These are phyloP conservation scores for Parathielavia appendiculata DNA, from an alignment of 495 filamentous ascomycete species.

Conservation along the genomic window DNA sequence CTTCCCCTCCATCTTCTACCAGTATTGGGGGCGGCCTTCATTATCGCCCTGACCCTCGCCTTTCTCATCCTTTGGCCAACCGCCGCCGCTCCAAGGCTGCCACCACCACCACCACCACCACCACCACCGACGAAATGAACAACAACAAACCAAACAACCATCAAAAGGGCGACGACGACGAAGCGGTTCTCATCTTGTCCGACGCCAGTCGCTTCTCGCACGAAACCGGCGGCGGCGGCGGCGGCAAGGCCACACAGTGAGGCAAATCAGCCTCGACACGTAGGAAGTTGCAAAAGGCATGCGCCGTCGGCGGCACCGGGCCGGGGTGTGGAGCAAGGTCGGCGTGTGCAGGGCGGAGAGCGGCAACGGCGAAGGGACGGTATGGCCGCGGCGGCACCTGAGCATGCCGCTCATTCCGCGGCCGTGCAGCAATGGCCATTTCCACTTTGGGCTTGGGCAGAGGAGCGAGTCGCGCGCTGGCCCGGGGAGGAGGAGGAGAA, in stretches of 20 bases:
- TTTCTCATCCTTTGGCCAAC: slow-evolving; percentile 15
- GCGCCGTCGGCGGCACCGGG: background rate
- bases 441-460: slow-evolving; percentile 2
- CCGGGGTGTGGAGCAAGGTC: background rate
- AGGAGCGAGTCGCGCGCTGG: slow-evolving; percentile 4
- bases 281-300: slow-evolving; percentile 12
- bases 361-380: background rate
- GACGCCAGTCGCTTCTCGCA: background rate
- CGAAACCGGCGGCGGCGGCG: background rate
- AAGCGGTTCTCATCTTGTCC: background rate
- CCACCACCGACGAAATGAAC: too few species aligned
- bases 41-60: slow-evolving; percentile 8
- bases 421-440: slow-evolving; percentile 5
- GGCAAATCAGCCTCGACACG: background rate
- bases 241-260: background rate
- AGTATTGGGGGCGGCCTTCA: slow-evolving; percentile 13
- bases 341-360: background rate
- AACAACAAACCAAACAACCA: too few species aligned
- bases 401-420: slow-evolving; percentile 8
- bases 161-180: background rate
- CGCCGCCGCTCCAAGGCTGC: slow-evolving; percentile 6
- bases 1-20: slow-evolving; percentile 14
- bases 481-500: background rate
- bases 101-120: background rate
- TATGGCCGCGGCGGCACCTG: background rate